Conservation (phyloP, 495 filamentous ascomycete genomes). For the Trichocladium antarcticum region DNA sequence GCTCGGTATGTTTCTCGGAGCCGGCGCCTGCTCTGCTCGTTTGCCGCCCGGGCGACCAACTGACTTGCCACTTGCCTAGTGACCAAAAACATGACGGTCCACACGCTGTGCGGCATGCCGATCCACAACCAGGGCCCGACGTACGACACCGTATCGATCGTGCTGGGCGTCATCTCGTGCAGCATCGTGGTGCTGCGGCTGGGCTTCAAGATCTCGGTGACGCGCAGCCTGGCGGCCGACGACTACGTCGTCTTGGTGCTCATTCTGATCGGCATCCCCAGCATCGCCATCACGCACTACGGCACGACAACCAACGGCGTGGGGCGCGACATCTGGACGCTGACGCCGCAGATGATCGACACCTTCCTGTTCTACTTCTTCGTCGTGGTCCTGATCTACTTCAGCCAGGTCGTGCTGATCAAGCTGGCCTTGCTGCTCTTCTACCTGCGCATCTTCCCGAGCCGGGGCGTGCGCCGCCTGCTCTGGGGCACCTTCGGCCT, state of each 20-base stretch:
- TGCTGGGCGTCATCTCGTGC: neutral
- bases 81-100: constrained; percentile 2
- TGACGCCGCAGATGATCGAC: constrained; percentile 3
- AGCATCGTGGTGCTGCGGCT: neutral
- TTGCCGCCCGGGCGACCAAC: no score
- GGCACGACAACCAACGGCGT: constrained; percentile 6
- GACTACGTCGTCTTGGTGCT: constrained; percentile 3
- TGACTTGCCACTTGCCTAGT: neutral
- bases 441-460: constrained; percentile 14
- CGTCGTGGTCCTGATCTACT: constrained; percentile 7
- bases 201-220: constrained; percentile 1
- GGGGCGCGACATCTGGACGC: constrained; percentile 9
- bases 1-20: neutral
- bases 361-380: constrained; percentile 9
- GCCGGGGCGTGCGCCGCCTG: neutral
- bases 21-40: neutral
- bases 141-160: neutral
- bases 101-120: constrained; percentile 1
- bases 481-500: constrained; percentile 12
- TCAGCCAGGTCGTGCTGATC: constrained; percentile 3
- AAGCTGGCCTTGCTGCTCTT: constrained; percentile 11
- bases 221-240: constrained; percentile 1
- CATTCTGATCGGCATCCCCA: neutral
- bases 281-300: neutral
- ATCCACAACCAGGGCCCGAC: neutral